phyloP scores from a whole-genome alignment of 768 basidiomycete genomes.

The Boletales sp. region DNA sequence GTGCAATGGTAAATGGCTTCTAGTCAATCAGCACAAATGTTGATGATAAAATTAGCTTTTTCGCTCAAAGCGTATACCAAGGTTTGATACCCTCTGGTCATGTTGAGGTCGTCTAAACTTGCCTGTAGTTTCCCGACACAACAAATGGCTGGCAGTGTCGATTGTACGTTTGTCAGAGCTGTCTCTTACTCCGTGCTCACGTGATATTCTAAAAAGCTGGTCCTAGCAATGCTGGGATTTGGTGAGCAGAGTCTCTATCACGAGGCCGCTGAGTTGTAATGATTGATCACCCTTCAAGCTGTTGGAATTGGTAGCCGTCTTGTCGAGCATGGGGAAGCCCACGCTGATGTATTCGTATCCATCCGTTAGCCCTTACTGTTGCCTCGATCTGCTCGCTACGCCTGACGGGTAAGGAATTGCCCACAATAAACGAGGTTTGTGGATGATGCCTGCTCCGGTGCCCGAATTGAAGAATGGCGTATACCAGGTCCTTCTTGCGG shows the following conservation, averaged over 20 bases:
- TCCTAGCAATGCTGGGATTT: conserved; percentile 4
- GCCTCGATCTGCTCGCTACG: background rate
- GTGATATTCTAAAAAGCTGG: background rate
- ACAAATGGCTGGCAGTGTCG: conserved; percentile 5
- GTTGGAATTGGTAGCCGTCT: conserved; percentile 6
- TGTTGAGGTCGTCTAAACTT: background rate
- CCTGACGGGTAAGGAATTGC: background rate
- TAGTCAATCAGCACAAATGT: background rate
- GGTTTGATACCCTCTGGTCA: background rate
- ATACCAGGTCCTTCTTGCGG: conserved; percentile 3
- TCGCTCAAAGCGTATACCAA: conserved; percentile 10
- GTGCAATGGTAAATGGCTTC: conserved; percentile 9
- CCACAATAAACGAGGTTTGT: conserved; percentile 7
- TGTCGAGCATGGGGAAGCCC: background rate
- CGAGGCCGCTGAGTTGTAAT: background rate
- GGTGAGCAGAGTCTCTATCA: background rate
- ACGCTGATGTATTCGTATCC: background rate
- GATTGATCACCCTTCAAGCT: background rate
- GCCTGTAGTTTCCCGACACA: conserved; percentile 5
- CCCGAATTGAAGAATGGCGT: background rate
- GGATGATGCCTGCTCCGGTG: background rate
- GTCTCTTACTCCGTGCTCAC: background rate
- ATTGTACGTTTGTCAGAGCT: conserved; percentile 4
- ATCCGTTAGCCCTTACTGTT: conserved; percentile 3
- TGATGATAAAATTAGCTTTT: conserved; percentile 8